Base-by-base conservation (phyloP, 2,329 filamentous ascomycete species). In the Botryotinia globosa region DNA sequence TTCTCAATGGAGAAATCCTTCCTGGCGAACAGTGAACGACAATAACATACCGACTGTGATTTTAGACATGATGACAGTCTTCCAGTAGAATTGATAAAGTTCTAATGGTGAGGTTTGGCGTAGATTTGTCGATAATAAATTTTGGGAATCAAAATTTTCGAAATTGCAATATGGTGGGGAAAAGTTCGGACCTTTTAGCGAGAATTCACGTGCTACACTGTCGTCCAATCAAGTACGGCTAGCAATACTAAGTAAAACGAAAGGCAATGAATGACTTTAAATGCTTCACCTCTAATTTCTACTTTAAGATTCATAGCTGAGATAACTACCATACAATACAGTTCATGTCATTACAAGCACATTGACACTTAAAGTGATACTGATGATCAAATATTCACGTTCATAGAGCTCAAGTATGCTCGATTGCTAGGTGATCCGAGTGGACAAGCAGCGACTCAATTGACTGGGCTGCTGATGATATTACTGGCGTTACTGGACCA, bases 41-140 rank as follows among this genome's bases (percentile, higher is more conserved):
- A 66, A 67, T 44, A 66, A 81, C 85, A 73, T 85, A 89, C 87
- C 88, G 87, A 90, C 89, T 90, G 91, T 92, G 87, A 94, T 94
- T 86, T 94, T 94, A 80, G 92, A 94, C 92, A 94, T 93, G 79
- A 85, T 90, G 88, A 89, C 91, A 92, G 92, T 94, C 92, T 94
- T 93, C 91, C 92, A 92, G 87, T 92, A 92, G 90, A 91, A 84
- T 84, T 85, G 75, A 75, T 79, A 75, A 77, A 75, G 80, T 88
- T 91, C 90, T 92, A 92, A 89, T 92, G 91, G 91, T 93, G 89
- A 87, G 89, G 89, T 83, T 84, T 86, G 84, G 77, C 76, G 77
- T 75, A 70, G 74, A 76, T 75, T 78, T 70, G 75, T 73, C 69
- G 74, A 71, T 68, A 25, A 54, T 70, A 61, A 25, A 2, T 45